Evolutionary conservation across 169 alveolate species (phyloP), one percentile per base, ranked within the genome.

Genomic region (Neospora caninum): DNA sequence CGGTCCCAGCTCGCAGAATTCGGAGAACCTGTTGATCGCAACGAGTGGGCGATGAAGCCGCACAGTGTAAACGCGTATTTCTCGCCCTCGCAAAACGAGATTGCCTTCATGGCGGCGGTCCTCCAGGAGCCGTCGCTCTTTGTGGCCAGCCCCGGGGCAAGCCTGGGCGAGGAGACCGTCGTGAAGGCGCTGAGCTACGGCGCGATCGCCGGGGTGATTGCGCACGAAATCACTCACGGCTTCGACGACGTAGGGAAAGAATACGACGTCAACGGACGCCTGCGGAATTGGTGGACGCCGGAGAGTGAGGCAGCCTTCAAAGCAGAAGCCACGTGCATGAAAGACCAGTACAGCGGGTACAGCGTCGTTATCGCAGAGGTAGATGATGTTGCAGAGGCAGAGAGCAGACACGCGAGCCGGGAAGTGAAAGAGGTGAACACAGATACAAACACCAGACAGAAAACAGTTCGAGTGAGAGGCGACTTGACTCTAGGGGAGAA

Each of bases 191-290:
- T 91, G 87, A 49, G 39, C 45, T 91, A 73, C 88, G 94, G 91
- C n/a, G 89, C 80, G 41, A 25, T 91, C 54, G 94, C 70, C 34
- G 94, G 70, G 2, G 88, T 69, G 41, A 73, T 91, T 53, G 94
- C 82, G 6, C 94, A 91, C 80, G 88, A 91, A 58, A 41, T 91
- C 41, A 39, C 94, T 13, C 94, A 91, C 78, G 94, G 73, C 25
- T 91, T 91, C 54, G 94, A 91, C 70, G 80, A 70, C 80, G 54
- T 22, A 4, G 94, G 94, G 38, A 49, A 31, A 18, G 41, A 91
- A 86, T 70, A 49, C 91, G 94, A 73, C 39, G 94, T 34, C 38
- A 31, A 64, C 7, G 94, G 94, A 9, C 39, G 54, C 36, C 78
- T 91, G 31, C 20, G 91, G 69, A 42, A 42, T 34, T 54, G 87